A percentile compares a stretch with the other conserved stretches of the same genome.
Evolutionary conservation across 495 filamentous ascomycete species (phyloP).

Genomic region (Pseudotulostoma volvatum): DNA sequence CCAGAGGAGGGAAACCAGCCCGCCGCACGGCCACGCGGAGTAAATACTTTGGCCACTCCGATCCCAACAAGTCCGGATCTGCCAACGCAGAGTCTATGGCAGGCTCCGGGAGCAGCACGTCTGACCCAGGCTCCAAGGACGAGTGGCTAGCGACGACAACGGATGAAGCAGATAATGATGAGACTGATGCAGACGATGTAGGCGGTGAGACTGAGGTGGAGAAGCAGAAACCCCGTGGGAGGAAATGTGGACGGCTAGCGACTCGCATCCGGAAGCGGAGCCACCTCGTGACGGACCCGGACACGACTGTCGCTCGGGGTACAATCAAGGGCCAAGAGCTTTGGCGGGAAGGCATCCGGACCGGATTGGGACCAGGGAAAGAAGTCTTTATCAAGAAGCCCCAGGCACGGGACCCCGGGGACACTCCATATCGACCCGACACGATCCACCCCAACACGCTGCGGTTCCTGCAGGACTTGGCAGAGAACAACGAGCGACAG

Average conservation of each 20-base stretch:
- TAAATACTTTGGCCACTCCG: conserved; percentile 35
- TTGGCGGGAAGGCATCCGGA: conserved; percentile 41
- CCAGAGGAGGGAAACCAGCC: conserved; percentile 7
- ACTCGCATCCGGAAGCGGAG: conserved; percentile 6
- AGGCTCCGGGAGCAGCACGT: too few relatives aligned
- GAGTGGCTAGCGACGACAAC: conserved; percentile 1
- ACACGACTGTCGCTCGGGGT: not conserved
- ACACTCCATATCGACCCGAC: conserved; percentile 48
- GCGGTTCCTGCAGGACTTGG: conserved; percentile 58
- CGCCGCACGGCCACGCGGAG: conserved; percentile 40
- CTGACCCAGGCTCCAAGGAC: conserved; percentile 1
- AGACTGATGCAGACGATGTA: conserved; percentile 14
- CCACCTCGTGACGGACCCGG: conserved; percentile 2
- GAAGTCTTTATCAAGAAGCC: conserved; percentile 53
- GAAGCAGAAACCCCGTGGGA: conserved; percentile 8
- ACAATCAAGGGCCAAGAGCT: conserved; percentile 31
- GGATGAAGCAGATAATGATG: not conserved
- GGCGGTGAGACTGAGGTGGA: conserved; percentile 21
- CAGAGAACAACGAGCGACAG: conserved; percentile 58
- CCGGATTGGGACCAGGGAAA: conserved; percentile 41
- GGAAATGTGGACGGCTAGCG: conserved; percentile 6
- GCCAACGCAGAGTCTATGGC: conserved; percentile 13
- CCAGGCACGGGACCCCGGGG: conserved; percentile 49
- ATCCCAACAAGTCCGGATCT: conserved; percentile 12
- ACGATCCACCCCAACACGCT: conserved; percentile 69